Base-by-base conservation (phyloP, 2,329 filamentous ascomycete genomes). In the Penicillium sp. region DNA sequence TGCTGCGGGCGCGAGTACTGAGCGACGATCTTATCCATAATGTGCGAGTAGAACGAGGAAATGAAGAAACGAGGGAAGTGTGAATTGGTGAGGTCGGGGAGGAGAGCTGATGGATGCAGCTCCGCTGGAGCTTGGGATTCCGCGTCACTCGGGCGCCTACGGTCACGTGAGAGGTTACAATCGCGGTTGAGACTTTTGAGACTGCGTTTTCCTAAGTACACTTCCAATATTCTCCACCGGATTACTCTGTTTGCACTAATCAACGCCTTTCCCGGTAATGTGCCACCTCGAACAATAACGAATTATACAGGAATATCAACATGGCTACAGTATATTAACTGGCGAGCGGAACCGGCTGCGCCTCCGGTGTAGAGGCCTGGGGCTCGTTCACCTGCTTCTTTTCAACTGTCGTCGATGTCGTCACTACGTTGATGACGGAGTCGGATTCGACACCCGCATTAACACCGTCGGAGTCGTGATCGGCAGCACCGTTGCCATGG, bases 21-120 rank as follows among this genome's bases (percentile, higher is more conserved):
- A 62, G 91, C 85, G 64, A 98, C 89, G 70, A 98, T 84, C 64
- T 89, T 82, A 74, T 98, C 89, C 93, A 98, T 98, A 54, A 56
- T 72, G 61, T 58, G 50, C 50, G 42, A 44, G 40, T 46, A 47
- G 40, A 29, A 24, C 15, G 9, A 40, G 23, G 23, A 44, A 48
- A 28, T 8, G 10, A 45, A 35, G 15, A 41, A 49, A 18, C 10
- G 8, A 10, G 29, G 29, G 47, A 42, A 47, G 27, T 42, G 32
- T 32, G 44, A 44, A 31, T 43, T 32, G 40, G 39, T 38, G 32
- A 44, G 45, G 43, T 41, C 46, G 46, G 42, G 46, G 54, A 56
- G 47, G 47, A 52, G 54, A 46, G 52, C 48, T 54, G 57, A 54
- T 58, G 50, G 50, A 43, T 49, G 50, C 46, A 60, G 63, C 61